phyloP scores from a whole-genome alignment of 1,284 basidiomycete species.

The Apiotrichum brassicae region DNA sequence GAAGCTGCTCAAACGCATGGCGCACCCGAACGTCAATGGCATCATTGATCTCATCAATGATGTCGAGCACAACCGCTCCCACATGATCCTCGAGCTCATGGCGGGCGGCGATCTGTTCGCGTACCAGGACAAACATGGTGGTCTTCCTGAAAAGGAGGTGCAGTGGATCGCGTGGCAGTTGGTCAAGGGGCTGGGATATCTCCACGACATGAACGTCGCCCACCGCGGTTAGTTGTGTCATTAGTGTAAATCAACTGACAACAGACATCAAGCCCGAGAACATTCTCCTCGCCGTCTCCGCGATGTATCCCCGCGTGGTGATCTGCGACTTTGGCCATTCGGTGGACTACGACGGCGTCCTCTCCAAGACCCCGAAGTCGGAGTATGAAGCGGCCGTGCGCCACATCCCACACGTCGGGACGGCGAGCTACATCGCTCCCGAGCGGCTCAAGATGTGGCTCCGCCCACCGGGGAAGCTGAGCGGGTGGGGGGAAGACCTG shows the following conservation, averaged over 20 bases:
- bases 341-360: slow-evolving; percentile 4
- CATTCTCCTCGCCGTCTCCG: slow-evolving; percentile 63
- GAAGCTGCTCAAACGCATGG: slow-evolving; percentile 59
- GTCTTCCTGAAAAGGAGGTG: slow-evolving; percentile 65
- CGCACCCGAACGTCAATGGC: slow-evolving; percentile 74
- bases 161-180: slow-evolving; percentile 79
- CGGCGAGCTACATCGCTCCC: slow-evolving; percentile 18
- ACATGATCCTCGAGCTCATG: slow-evolving; percentile 68
- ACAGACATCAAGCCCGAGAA: slow-evolving; percentile 8
- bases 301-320: slow-evolving; percentile 70
- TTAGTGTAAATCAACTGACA: neutral
- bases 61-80: slow-evolving; percentile 17
- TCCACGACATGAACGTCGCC: slow-evolving; percentile 67
- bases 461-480: neutral
- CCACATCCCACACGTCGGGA: slow-evolving; percentile 9
- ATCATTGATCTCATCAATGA: slow-evolving; percentile 62
- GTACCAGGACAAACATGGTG: slow-evolving; percentile 56
- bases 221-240: slow-evolving; percentile 59
- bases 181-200: slow-evolving; percentile 61
- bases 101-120: slow-evolving; percentile 73
- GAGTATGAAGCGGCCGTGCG: neutral
- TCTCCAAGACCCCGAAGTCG: neutral
- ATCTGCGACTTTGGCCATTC: slow-evolving; percentile 72
- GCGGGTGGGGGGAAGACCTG: slow-evolving; percentile 4
- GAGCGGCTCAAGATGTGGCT: slow-evolving; percentile 18